phyloP scores from a whole-genome alignment of 305 asterid genomes.

The Fraxinus dipetala region DNA sequence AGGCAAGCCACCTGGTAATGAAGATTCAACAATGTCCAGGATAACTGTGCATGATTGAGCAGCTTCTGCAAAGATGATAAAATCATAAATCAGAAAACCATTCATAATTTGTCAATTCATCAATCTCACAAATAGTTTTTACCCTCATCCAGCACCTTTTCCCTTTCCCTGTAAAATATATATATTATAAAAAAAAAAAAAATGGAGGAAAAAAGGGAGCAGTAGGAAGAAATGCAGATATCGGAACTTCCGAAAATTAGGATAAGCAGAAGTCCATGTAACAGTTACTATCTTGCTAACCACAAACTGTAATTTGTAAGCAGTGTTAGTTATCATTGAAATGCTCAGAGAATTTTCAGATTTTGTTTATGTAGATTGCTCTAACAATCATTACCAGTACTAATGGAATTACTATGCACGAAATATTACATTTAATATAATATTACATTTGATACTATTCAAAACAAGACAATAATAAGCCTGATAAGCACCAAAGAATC shows the following conservation, averaged over 20 bases:
- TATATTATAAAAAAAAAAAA: too few species aligned
- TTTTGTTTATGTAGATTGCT: neutral
- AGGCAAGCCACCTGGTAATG: constrained; percentile 90
- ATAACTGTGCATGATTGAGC: constrained; percentile 89
- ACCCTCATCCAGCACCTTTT: neutral
- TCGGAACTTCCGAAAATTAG: constrained; percentile 1
- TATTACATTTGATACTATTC: neutral
- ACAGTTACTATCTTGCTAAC: neutral
- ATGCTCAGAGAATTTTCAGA: neutral
- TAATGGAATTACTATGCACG: neutral
- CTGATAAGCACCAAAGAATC: constrained; percentile 8
- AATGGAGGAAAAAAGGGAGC: neutral
- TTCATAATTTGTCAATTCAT: constrained; percentile 17
- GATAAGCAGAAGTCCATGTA: neutral
- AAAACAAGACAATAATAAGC: neutral
- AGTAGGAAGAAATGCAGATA: neutral
- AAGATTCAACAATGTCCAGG: constrained; percentile 87
- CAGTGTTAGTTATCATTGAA: neutral
- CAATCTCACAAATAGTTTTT: neutral
- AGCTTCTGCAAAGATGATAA: constrained; percentile 75
- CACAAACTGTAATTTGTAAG: neutral
- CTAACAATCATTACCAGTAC: constrained; percentile 1
- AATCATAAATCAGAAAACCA: constrained; percentile 32
- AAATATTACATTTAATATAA: neutral
- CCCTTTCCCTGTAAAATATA: neutral